A percentile compares a stretch with the other conserved stretches of the same genome.
These are phyloP conservation scores for Wickerhamiella azyma DNA, from an alignment of 805 yeast genomes.

Conservation along the genomic window DNA sequence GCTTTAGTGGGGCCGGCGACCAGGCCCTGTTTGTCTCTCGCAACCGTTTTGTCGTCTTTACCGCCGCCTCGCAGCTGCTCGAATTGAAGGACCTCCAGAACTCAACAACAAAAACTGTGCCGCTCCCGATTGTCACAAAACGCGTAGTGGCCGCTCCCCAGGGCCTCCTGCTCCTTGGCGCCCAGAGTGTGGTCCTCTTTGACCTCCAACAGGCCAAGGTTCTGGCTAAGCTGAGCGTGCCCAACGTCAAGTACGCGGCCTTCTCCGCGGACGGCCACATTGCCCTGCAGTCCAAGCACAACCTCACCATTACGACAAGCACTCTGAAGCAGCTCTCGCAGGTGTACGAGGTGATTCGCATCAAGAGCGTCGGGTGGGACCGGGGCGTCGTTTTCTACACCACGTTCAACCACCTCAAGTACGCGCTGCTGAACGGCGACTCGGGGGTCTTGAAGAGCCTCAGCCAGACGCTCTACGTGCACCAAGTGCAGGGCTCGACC, in stretches of 20 bases:
- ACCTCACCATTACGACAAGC: constrained; percentile 74
- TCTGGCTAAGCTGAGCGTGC: constrained; percentile 48
- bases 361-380: constrained; percentile 97
- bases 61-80: constrained; percentile 48
- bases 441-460: constrained; percentile 87
- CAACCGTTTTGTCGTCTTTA: constrained; percentile 79
- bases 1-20: constrained; percentile 66
- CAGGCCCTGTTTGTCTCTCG: constrained; percentile 87
- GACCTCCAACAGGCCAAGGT: constrained; percentile 89
- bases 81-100: constrained; percentile 76
- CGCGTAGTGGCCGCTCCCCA: constrained; percentile 68
- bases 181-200: constrained; percentile 58
- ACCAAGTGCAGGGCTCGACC: constrained; percentile 55
- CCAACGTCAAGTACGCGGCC: constrained; percentile 68
- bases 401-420: constrained; percentile 90
- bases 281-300: constrained; percentile 84
- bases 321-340: constrained; percentile 65
- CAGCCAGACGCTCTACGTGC: constrained; percentile 74
- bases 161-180: constrained; percentile 58
- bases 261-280: constrained; percentile 85
- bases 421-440: constrained; percentile 86
- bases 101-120: constrained; percentile 67
- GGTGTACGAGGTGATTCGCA: constrained; percentile 90
- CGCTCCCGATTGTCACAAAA: constrained; percentile 38
- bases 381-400: constrained; percentile 82